A percentile compares a stretch with the other conserved stretches of the same genome.
phyloP scores from a whole-genome alignment of 352 stramenopile genomes.

The Phytopythium helicoides region DNA sequence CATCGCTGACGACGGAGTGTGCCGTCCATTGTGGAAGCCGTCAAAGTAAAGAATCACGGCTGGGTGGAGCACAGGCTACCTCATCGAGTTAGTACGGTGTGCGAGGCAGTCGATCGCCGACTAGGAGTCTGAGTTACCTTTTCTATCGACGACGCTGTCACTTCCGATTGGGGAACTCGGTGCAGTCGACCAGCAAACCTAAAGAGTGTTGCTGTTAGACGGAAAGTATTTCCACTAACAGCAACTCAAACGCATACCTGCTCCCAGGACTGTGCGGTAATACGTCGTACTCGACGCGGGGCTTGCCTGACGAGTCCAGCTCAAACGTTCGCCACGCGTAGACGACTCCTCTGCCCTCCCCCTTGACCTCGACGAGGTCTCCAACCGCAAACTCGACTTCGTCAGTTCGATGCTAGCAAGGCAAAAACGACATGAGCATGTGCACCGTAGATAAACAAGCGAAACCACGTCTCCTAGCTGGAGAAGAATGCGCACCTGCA shows the following conservation, averaged over 20 bases:
- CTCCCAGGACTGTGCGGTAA: slow-evolving; percentile 52
- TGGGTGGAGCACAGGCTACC: slow-evolving; percentile 56
- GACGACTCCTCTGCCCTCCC: slow-evolving; percentile 53
- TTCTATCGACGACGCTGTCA: neutral
- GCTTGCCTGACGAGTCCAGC: slow-evolving; percentile 29
- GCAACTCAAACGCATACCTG: slow-evolving; percentile 22
- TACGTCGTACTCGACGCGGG: slow-evolving; percentile 66
- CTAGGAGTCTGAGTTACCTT: neutral
- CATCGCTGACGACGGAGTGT: slow-evolving; percentile 64
- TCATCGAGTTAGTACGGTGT: slow-evolving; percentile 1
- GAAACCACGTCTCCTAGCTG: no score
- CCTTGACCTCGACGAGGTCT: slow-evolving; percentile 65
- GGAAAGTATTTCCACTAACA: neutral
- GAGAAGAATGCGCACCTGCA: slow-evolving; percentile 59
- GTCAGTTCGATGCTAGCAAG: slow-evolving; percentile 40
- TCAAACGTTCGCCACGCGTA: slow-evolving; percentile 47
- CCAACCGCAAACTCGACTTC: slow-evolving; percentile 57
- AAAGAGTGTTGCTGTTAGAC: neutral
- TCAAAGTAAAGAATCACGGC: slow-evolving; percentile 79
- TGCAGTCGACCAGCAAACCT: slow-evolving; percentile 58
- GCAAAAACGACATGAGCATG: neutral
- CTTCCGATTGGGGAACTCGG: slow-evolving; percentile 42
- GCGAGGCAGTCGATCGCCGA: neutral
- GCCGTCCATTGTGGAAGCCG: slow-evolving; percentile 51
- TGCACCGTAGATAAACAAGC: neutral